Evolutionary conservation across 2,329 filamentous ascomycete species (phyloP), one percentile per base, ranked within the genome.

Genomic region (Biscogniauxia marginata): DNA sequence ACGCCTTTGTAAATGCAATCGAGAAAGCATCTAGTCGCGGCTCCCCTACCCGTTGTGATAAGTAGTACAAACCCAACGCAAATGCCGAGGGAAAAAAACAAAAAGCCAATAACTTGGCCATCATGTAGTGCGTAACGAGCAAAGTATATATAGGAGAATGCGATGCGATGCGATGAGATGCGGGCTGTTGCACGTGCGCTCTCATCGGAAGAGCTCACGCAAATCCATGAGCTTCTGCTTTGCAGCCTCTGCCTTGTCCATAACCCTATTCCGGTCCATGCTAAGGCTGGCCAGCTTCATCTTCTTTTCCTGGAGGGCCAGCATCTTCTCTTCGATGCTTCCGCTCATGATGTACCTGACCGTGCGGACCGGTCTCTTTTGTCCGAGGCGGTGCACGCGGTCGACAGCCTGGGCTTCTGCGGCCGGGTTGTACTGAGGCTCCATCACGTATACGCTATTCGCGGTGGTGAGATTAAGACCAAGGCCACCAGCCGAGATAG

Each of bases 341-440:
- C 85, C 80, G 21, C 84, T 80, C 91, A 98, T 98, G 66, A 98
- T 88, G 72, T 91, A 98, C 39, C 93, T 85, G 39, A 90, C 86
- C 1, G 92, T 96, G n/a, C 84, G 83, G 0, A 99, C 95, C 11
- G 87, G 84, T n/a, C 95, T 82, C 65, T 85, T 95, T 77, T 99
- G 95, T 0, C 95, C 93, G 1, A 97, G 79, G 18, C 93, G 87
- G 71, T 96, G 93, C 5, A 99, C 91, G 24, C 95, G 90, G 71
- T 98, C 95, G 7, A 98, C 83, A 1, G 95, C 95, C 74, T 99
- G 95, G 4, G 92, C 90, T 73, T 99, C 93, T 0, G 93, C 91
- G 0, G 92, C 93, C 0, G 95, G 95, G 68, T 99, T 99, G 77
- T 93, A 99, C 70, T 97, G 93, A 4, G 95, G 95, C 71, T 99